A percentile compares a stretch with the other conserved stretches of the same genome.
Conservation (phyloP, 768 basidiomycete genomes). For the Boletus subparvulus region DNA sequence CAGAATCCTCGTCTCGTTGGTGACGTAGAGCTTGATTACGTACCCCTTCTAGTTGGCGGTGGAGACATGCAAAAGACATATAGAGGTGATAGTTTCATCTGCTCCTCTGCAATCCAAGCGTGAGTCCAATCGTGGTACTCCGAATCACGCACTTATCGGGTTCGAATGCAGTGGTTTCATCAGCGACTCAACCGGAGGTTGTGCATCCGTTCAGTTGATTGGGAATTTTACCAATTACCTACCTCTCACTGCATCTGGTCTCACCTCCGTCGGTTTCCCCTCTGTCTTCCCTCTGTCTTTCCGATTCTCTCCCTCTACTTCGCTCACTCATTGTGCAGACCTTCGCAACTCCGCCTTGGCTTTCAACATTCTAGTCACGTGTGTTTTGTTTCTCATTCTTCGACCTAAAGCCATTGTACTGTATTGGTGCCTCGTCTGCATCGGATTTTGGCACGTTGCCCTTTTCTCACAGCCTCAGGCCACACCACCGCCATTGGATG, state of each 20-base stretch:
- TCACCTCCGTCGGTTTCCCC: slow-evolving; percentile 72
- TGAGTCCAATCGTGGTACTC: slow-evolving; percentile 38
- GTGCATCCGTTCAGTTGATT: slow-evolving; percentile 64
- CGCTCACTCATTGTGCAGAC: slow-evolving; percentile 67
- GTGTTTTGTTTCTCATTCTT: slow-evolving; percentile 67
- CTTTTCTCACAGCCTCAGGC: slow-evolving; percentile 74
- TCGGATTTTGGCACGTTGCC: slow-evolving; percentile 82
- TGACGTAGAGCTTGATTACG: slow-evolving; percentile 57
- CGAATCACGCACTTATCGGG: slow-evolving; percentile 6
- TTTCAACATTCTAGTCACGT: slow-evolving; percentile 69
- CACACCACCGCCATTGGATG: slow-evolving; percentile 65
- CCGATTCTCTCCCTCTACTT: slow-evolving; percentile 48
- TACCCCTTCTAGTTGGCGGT: slow-evolving; percentile 83
- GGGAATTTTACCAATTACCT: slow-evolving; percentile 73
- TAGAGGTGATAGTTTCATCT: slow-evolving; percentile 82
- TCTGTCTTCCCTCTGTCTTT: slow-evolving; percentile 73
- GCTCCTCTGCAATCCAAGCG: slow-evolving; percentile 81
- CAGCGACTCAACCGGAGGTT: slow-evolving; percentile 68
- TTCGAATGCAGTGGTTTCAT: slow-evolving; percentile 55
- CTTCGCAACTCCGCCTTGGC: slow-evolving; percentile 66
- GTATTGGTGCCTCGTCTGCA: slow-evolving; percentile 78
- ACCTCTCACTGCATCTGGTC: slow-evolving; percentile 56
- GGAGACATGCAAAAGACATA: slow-evolving; percentile 72
- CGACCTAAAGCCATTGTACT: slow-evolving; percentile 67
- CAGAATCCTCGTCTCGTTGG: slow-evolving; percentile 78